Conservation (phyloP, 768 basidiomycete genomes). For the Rhodotorula diobovata region DNA sequence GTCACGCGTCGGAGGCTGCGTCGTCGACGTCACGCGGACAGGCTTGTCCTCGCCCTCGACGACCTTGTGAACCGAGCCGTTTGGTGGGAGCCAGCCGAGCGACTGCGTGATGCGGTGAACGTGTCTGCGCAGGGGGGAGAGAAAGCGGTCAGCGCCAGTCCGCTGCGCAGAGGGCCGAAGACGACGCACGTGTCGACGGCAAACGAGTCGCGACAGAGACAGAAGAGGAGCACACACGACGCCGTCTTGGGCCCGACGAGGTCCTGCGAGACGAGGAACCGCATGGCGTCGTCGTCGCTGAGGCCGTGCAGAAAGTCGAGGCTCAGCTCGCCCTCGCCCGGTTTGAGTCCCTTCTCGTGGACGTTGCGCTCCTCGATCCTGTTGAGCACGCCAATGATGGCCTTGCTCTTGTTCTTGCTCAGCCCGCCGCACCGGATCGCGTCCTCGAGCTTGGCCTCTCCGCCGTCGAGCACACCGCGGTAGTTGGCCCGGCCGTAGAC, state of each 20-base stretch:
- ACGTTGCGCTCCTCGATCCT: conserved; percentile 24
- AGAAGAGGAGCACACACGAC: conserved; percentile 42
- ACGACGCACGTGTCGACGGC: conserved; percentile 42
- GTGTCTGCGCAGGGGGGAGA: not conserved
- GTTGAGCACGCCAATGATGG: conserved; percentile 36
- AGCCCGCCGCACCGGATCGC: conserved; percentile 40
- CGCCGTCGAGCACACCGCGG: conserved; percentile 33
- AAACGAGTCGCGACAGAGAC: conserved; percentile 41
- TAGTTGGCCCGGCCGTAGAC: conserved; percentile 38
- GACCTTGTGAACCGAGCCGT: conserved; percentile 25
- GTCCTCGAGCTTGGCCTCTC: conserved; percentile 29
- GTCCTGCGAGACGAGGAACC: conserved; percentile 38
- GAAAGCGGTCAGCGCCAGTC: no score
- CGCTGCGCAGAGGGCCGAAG: no score
- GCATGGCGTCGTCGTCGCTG: conserved; percentile 40
- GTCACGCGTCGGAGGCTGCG: conserved; percentile 5
- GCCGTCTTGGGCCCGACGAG: conserved; percentile 41
- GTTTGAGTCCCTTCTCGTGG: not conserved
- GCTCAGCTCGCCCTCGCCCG: conserved; percentile 25
- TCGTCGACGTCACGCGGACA: not conserved
- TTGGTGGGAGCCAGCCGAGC: conserved; percentile 41
- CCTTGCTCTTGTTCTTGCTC: conserved; percentile 41
- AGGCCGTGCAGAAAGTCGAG: conserved; percentile 36
- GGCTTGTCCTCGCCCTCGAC: not conserved
- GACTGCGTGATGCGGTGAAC: conserved; percentile 40